Evolutionary conservation across 192 early-diverging fungal species (phyloP).

Genomic region (Radiomyces spectabilis): DNA sequence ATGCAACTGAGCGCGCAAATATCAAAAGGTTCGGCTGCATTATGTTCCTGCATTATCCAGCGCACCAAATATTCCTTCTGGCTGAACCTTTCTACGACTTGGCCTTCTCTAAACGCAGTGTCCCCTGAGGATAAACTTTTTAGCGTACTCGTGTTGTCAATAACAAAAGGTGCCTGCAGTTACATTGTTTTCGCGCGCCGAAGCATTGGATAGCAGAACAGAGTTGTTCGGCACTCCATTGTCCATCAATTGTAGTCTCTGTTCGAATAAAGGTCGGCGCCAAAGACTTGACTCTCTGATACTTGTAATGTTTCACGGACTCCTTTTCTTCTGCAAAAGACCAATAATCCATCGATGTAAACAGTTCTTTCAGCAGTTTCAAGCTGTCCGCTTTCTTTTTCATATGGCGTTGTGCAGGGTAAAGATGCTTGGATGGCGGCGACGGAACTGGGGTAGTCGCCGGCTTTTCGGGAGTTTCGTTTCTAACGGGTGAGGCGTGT

Average conservation of each 20-base stretch:
- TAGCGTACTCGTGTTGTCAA: too few species aligned
- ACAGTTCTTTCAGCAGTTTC: background rate
- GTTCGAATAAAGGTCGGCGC: slow-evolving; percentile 33
- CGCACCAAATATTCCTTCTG: slow-evolving; percentile 38
- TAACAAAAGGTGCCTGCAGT: too few species aligned
- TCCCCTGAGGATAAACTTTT: too few species aligned
- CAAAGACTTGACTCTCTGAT: too few species aligned
- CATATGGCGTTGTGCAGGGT: slow-evolving; percentile 24
- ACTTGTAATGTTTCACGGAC: background rate
- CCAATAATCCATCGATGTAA: background rate
- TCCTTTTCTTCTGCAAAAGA: background rate
- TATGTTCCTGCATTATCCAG: slow-evolving; percentile 20
- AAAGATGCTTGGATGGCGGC: background rate
- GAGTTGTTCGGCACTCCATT: slow-evolving; percentile 45
- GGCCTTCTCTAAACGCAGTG: slow-evolving; percentile 36
- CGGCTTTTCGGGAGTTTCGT: slow-evolving; percentile 1
- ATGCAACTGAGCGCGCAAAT: slow-evolving; percentile 38
- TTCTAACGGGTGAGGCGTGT: too few species aligned
- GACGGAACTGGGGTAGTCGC: background rate
- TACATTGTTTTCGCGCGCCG: slow-evolving; percentile 39
- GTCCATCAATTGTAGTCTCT: slow-evolving; percentile 37
- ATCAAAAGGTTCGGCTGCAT: slow-evolving; percentile 27
- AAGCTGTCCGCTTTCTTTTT: slow-evolving; percentile 15
- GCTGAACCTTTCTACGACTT: slow-evolving; percentile 38
- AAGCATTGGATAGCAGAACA: slow-evolving; percentile 38